A percentile compares a stretch with the other conserved stretches of the same genome.
These are phyloP conservation scores for Emericellopsis cladophorae DNA, from an alignment of 2,329 filamentous ascomycete genomes.

Conservation along the genomic window DNA sequence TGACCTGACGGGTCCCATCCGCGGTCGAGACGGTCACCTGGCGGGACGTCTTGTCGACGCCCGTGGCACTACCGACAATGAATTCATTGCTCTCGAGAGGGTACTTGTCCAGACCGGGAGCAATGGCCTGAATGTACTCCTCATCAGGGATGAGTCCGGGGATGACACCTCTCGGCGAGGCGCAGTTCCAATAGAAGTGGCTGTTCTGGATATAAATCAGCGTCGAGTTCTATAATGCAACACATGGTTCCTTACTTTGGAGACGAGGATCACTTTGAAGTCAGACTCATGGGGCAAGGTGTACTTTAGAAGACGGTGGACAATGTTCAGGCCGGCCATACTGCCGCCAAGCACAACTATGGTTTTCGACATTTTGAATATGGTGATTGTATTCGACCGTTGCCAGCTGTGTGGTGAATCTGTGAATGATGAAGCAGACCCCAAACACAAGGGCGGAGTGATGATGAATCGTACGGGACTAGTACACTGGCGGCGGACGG, in stretches of 20 bases:
- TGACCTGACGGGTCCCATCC: slow-evolving; percentile 14
- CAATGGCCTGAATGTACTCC: slow-evolving; percentile 35
- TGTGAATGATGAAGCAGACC: no score
- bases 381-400: not conserved
- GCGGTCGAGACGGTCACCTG: slow-evolving; percentile 25
- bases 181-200: slow-evolving; percentile 48
- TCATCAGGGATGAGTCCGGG: slow-evolving; percentile 35
- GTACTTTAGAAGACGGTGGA: slow-evolving; percentile 42
- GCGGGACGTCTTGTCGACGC: slow-evolving; percentile 28
- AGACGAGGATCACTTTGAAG: slow-evolving; percentile 41
- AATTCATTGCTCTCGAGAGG: slow-evolving; percentile 35
- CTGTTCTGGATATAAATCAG: slow-evolving; percentile 25
- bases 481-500: no score
- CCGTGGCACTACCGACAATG: slow-evolving; percentile 34
- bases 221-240: not conserved
- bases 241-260: slow-evolving; percentile 29
- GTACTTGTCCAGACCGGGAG: slow-evolving; percentile 35
- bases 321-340: slow-evolving; percentile 37
- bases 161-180: slow-evolving; percentile 41
- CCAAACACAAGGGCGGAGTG: no score
- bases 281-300: slow-evolving; percentile 28
- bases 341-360: slow-evolving; percentile 42
- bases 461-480: no score
- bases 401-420: no score
- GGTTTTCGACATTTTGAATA: slow-evolving; percentile 30